Base-by-base conservation (phyloP, 345 rosid species). In the Ailanthus altissimus region DNA sequence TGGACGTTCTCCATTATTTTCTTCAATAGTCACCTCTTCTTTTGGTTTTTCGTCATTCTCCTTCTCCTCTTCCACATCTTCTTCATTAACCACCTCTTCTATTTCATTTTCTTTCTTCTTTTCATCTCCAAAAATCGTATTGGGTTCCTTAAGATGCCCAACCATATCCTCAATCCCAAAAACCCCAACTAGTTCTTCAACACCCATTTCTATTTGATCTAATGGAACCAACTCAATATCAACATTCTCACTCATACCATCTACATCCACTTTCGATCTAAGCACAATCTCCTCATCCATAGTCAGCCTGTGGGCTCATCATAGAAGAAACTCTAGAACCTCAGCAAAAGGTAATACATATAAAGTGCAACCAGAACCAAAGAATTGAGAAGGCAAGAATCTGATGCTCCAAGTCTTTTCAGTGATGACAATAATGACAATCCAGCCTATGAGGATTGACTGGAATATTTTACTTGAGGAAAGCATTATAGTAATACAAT, bases 211-310 rank as follows among this genome's bases (percentile, higher is more conserved):
- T 56, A 42, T 14, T 23, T 2, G 18, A 20, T 36, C 8, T 11
- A 50, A 72, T 10, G 63, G 18, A 47, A 25, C 63, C 7, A 49
- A 47, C 49, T 66, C 74, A 57, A 15, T 40, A 54, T 42, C 74
- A 49, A 40, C 8, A 58, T 8, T 16, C 42, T 13, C 23, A 75
- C 6, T 43, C 67, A 0, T 6, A 64, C 38, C 2, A 10, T 53
- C 62, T 18, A 47, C 15, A 18, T 70, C 54, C 20, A 26, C 21
- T 42, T 62, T 58, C 12, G 38, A 59, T 16, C 25, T 43, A 56
- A 50, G 57, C 14, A 42, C 69, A 53, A n/a, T 40, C 67, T 53
- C 28, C 6, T 54, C 79, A 75, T 75, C 73, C 79, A 75, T 54
- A 28, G 13, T 56, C 73, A 75, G 53, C 54, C 73, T 63, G 67